A percentile compares a stretch with the other conserved stretches of the same genome.
Conservation (phyloP, 2,329 filamentous ascomycete species). For the Fusarium avenaceum region DNA sequence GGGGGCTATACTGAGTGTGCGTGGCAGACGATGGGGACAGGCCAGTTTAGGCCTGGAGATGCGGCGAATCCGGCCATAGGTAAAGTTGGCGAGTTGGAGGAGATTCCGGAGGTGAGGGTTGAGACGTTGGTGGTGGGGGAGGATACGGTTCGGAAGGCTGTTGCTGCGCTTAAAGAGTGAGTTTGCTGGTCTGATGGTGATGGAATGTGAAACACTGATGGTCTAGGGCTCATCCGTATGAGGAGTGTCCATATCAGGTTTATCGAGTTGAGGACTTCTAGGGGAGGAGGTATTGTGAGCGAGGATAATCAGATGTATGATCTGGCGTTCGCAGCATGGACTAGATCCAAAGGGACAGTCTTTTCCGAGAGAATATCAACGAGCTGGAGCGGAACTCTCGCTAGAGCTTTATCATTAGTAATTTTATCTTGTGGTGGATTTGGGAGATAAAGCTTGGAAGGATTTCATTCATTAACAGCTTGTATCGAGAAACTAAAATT, state of each 20-base stretch:
- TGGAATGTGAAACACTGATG: background rate
- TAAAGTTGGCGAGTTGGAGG: conserved; percentile 67
- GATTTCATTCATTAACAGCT: too few relatives aligned
- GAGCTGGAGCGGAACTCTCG: too few relatives aligned
- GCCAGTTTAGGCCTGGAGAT: conserved; percentile 75
- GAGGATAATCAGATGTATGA: accelerated
- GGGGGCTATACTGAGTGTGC: conserved; percentile 70
- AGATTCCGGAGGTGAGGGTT: conserved; percentile 71
- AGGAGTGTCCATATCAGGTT: conserved; percentile 47
- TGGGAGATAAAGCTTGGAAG: too few relatives aligned
- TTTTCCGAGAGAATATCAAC: too few relatives aligned
- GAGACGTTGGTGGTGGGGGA: conserved; percentile 73
- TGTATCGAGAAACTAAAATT: background rate
- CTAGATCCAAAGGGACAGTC: too few relatives aligned
- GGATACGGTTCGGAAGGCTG: conserved; percentile 68
- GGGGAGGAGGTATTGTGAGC: background rate
- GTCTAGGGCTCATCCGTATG: conserved; percentile 50
- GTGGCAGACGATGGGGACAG: conserved; percentile 67
- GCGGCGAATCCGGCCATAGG: conserved; percentile 75
- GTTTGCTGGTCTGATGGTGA: conserved; percentile 32
- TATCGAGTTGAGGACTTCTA: conserved; percentile 47
- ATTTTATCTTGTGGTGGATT: too few relatives aligned
- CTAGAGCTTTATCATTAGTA: too few relatives aligned
- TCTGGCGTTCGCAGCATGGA: background rate
- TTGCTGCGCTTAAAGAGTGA: conserved; percentile 75